Evolutionary conservation across 169 alveolate species (phyloP).

Genomic region (Theileria orientalis): DNA sequence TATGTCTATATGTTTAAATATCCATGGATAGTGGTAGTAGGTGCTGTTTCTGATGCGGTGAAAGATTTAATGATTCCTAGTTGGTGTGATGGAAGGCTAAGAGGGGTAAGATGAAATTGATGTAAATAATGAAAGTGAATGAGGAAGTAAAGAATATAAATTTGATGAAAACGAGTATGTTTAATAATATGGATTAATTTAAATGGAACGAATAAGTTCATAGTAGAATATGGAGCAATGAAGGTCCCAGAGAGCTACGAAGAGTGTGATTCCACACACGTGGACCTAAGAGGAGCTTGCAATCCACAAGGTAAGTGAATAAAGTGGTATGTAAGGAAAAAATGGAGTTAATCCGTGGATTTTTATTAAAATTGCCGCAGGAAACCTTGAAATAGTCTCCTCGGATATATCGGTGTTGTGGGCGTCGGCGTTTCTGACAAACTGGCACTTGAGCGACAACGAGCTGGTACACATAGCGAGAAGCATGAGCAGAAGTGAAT

Average conservation of each 20-base stretch:
- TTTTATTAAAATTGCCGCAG: background rate
- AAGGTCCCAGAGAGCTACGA: background rate
- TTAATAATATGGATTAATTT: too few relatives aligned
- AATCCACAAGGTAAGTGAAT: conserved; percentile 22
- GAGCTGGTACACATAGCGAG: conserved; percentile 62
- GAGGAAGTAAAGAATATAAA: too few relatives aligned
- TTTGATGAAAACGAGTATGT: too few relatives aligned
- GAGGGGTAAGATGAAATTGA: too few relatives aligned
- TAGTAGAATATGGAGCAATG: too few relatives aligned
- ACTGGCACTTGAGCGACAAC: conserved; percentile 26
- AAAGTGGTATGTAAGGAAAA: background rate
- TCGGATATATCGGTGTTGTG: conserved; percentile 51
- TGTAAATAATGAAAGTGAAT: too few relatives aligned
- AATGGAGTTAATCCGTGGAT: background rate
- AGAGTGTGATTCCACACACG: conserved; percentile 24
- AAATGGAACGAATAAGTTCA: too few relatives aligned
- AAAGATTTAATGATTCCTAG: too few relatives aligned
- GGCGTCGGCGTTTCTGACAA: conserved; percentile 51
- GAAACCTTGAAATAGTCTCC: background rate
- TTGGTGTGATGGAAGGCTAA: too few relatives aligned
- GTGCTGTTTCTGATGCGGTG: too few relatives aligned
- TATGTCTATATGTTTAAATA: background rate
- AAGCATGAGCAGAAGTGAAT: conserved; percentile 49
- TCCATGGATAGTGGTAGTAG: too few relatives aligned
- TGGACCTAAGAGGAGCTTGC: conserved; percentile 22